A percentile compares a stretch with the other conserved stretches of the same genome.
phyloP scores from a whole-genome alignment of 179 eudicot species.

The Gypsophila paniculata region DNA sequence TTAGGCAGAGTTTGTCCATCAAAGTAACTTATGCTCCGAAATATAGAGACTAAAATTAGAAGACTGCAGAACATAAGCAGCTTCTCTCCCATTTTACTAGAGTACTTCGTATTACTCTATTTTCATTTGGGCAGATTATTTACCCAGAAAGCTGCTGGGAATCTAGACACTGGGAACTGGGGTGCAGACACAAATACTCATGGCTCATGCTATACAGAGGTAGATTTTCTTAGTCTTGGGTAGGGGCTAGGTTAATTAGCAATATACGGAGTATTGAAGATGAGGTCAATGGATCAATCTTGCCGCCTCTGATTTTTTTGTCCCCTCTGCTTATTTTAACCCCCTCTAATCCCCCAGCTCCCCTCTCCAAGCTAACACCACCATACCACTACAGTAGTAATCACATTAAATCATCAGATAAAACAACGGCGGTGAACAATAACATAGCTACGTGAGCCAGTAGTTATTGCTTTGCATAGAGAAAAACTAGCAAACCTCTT shows the following conservation, averaged over 20 bases:
- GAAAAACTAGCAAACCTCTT: neutral
- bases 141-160: slow-evolving; percentile 4
- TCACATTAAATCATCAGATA: neutral
- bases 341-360: neutral
- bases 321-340: neutral
- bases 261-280: neutral
- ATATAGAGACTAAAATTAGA: neutral
- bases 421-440: neutral
- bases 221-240: too few species aligned
- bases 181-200: neutral
- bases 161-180: neutral
- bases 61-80: neutral
- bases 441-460: neutral
- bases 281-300: neutral
- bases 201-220: neutral
- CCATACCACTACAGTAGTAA: neutral
- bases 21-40: neutral
- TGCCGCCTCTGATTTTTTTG: neutral
- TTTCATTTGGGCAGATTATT: neutral
- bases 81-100: neutral
- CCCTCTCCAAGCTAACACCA: slow-evolving; percentile 5
- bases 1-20: neutral
- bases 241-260: neutral
- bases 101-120: neutral
- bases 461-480: neutral